A percentile compares a stretch with the other conserved stretches of the same genome.
These are phyloP conservation scores for Heterobasidion parviporum DNA, from an alignment of 1,284 basidiomycete species.

Conservation along the genomic window DNA sequence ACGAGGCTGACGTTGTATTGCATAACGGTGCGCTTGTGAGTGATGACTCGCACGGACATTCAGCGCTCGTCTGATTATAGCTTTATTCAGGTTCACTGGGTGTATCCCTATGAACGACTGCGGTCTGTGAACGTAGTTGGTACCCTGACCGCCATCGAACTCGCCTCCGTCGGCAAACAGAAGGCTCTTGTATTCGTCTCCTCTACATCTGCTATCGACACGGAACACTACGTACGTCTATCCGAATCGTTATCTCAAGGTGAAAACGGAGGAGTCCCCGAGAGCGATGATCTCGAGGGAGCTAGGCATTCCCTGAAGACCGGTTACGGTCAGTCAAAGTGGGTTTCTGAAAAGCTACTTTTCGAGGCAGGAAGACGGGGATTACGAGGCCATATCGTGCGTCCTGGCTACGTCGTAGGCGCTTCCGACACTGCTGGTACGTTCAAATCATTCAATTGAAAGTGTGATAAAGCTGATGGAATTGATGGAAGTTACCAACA, in stretches of 20 bases:
- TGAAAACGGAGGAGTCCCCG: slow-evolving; percentile 64
- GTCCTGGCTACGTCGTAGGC: slow-evolving; percentile 95
- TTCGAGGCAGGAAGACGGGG: slow-evolving; percentile 88
- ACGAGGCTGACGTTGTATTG: slow-evolving; percentile 79
- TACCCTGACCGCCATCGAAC: slow-evolving; percentile 77
- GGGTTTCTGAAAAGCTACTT: slow-evolving; percentile 94
- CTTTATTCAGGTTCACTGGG: slow-evolving; percentile 83
- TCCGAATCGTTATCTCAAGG: slow-evolving; percentile 62
- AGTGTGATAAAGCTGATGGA: neutral
- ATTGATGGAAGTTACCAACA: slow-evolving; percentile 76
- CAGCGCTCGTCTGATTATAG: neutral
- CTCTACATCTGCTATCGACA: slow-evolving; percentile 90
- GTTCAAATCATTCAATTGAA: neutral
- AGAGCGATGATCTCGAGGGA: slow-evolving; percentile 88
- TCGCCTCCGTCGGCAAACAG: slow-evolving; percentile 69
- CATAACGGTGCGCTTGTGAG: slow-evolving; percentile 95
- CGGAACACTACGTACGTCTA: slow-evolving; percentile 82
- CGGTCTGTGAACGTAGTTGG: slow-evolving; percentile 88
- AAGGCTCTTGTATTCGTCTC: slow-evolving; percentile 91
- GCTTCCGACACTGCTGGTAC: slow-evolving; percentile 80
- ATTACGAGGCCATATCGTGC: slow-evolving; percentile 80
- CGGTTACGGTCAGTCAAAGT: slow-evolving; percentile 97
- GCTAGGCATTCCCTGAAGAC: slow-evolving; percentile 73
- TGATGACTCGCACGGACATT: slow-evolving; percentile 3
- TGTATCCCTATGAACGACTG: slow-evolving; percentile 94